Evolutionary conservation across 805 yeast species (phyloP), one percentile per base, ranked within the genome.

Genomic region (Wickerhamomyces chaumierensis): DNA sequence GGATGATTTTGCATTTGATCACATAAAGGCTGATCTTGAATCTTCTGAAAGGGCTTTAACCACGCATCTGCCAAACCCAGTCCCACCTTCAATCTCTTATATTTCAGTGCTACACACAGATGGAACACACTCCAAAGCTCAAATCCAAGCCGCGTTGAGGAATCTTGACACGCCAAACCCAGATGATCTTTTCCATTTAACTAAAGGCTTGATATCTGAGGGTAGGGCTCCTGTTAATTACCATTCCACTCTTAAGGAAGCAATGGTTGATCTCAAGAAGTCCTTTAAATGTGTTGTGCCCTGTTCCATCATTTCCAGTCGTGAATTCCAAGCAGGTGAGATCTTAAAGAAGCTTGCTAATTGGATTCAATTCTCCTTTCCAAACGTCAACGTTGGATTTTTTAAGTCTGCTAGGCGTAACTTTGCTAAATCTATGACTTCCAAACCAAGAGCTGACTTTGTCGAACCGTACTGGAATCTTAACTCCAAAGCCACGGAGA

Each of bases 391-490:
- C n/a, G 9, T 25, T 7, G 29, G 29, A 14, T 25, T 25, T 14
- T 8, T 9, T 14, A 25, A 25, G 14, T 25, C 29, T 25, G 12
- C 29, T 4, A 25, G 29, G 12, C 9, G 29, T 9, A 13, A 9
- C 4, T 25, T 25, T 25, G 29, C n/a, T 4, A 8, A 25, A 7
- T 9, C 29, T 25, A 25, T 25, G 14, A 25, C 29, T 11, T 9
- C n/a, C 12, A 9, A 9, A 5, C 29, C 29, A 9, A 7, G n/a
- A 21, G 11, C 9, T 8, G 29, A 25, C n/a, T 25, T 25, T 13
- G n/a, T 25, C 12, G n/a, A 25, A 4, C 52, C 53, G 2, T 56
- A 46, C 32, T 51, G 61, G 48, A 48, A 55, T 25, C 33, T 48
- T 6, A 20, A 36, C 12, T 36, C 34, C n/a, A 37, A 25, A 18